These are phyloP conservation scores for Paratinospora sagittata DNA, from an alignment of 164 flowering plant species.

Conservation along the genomic window DNA sequence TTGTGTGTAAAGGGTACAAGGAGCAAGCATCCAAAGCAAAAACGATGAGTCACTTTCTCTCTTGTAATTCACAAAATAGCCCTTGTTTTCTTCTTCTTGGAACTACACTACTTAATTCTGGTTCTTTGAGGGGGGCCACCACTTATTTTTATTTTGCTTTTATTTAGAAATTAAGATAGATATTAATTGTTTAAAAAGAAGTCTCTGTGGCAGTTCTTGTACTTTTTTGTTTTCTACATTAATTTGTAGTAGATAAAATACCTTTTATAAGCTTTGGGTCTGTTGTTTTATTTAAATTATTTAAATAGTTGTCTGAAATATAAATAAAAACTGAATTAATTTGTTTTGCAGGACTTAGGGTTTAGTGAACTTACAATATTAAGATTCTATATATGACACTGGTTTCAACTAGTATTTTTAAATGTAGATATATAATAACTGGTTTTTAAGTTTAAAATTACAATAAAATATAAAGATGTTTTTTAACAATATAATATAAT, in stretches of 20 bases:
- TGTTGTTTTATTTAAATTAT: too few relatives aligned
- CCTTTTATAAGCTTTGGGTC: too few relatives aligned
- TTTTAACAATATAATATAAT: too few relatives aligned
- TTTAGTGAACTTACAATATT: too few relatives aligned
- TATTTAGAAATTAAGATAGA: constrained; percentile 1
- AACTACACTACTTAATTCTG: neutral
- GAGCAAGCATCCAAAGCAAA: constrained; percentile 10
- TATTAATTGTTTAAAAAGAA: neutral
- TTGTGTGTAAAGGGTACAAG: constrained; percentile 5
- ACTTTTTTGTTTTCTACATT: neutral
- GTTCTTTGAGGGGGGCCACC: neutral
- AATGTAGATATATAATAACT: too few relatives aligned
- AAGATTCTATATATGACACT: too few relatives aligned
- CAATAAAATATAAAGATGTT: too few relatives aligned
- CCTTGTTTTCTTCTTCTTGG: constrained; percentile 3
- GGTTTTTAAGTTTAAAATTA: too few relatives aligned
- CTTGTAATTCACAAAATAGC: neutral
- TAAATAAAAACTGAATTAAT: too few relatives aligned
- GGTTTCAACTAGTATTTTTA: too few relatives aligned
- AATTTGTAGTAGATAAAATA: neutral
- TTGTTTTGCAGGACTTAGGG: too few relatives aligned
- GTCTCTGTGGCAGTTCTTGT: neutral
- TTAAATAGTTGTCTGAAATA: too few relatives aligned
- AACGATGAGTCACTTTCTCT: constrained; percentile 6
- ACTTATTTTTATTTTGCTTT: neutral